Percentiles rank a stretch among this genome's conserved stretches.
These are phyloP conservation scores for Tricladium varicosporioides DNA, from an alignment of 2,329 filamentous ascomycete genomes.

Conservation along the genomic window DNA sequence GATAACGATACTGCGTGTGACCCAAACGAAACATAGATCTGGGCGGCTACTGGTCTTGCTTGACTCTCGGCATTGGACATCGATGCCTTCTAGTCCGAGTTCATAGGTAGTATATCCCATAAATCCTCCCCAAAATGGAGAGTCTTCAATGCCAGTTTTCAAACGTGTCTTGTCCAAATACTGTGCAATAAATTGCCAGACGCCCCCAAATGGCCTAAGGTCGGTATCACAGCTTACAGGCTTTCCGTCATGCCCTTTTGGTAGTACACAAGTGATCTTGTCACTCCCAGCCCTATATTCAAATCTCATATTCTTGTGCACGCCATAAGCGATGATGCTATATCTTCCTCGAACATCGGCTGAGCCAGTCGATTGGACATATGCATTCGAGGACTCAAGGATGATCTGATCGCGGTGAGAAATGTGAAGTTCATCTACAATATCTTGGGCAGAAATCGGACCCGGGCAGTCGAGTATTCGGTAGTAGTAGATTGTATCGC, in stretches of 20 bases:
- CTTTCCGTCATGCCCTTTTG: too few species aligned
- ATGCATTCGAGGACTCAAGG: conserved; percentile 58
- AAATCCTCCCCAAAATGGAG: conserved; percentile 70
- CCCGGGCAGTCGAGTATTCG: conserved; percentile 43
- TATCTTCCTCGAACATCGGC: conserved; percentile 58
- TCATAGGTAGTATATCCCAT: conserved; percentile 70
- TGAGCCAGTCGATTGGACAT: conserved; percentile 41
- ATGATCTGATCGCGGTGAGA: conserved; percentile 47
- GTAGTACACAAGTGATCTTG: conserved; percentile 7
- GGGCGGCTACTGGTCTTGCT: conserved; percentile 37
- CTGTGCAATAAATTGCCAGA: conserved; percentile 34
- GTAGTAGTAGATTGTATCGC: conserved; percentile 38
- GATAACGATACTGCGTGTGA: conserved; percentile 62
- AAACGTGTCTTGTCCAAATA: conserved; percentile 42
- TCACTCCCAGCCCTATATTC: conserved; percentile 54
- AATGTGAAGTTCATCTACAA: conserved; percentile 46
- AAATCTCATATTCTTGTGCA: conserved; percentile 54
- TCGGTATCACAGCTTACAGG: too few species aligned
- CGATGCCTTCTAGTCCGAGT: conserved; percentile 55
- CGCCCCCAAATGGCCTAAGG: conserved; percentile 22
- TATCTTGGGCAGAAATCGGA: conserved; percentile 49
- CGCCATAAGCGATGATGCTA: conserved; percentile 71
- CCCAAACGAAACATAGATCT: conserved; percentile 62
- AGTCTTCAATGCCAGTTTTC: conserved; percentile 32
- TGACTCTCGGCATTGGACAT: conserved; percentile 35